Percentiles rank a stretch among this genome's conserved stretches.
These are phyloP conservation scores for Dendrobium catenatum DNA, from an alignment of 106 monocot genomes.

Conservation along the genomic window DNA sequence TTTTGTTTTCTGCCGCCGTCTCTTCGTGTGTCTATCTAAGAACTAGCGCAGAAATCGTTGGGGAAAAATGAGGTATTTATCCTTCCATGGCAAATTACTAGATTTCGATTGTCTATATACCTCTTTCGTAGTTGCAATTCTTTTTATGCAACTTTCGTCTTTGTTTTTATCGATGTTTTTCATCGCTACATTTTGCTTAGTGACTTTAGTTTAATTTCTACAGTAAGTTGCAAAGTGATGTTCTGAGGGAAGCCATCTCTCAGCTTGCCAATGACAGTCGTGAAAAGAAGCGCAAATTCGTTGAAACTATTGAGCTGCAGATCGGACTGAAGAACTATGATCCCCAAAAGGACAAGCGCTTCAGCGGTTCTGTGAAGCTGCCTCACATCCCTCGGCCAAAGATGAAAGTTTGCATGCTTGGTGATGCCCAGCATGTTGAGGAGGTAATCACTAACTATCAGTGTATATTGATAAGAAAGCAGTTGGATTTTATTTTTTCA, in stretches of 20 bases:
- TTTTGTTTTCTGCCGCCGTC: neutral
- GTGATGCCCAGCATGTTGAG: constrained; percentile 49
- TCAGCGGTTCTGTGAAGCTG: constrained; percentile 32
- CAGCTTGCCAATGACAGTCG: constrained; percentile 5
- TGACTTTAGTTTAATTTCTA: neutral
- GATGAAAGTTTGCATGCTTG: constrained; percentile 52
- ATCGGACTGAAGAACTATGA: constrained; percentile 46
- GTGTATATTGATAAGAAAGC: neutral
- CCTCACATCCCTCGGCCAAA: constrained; percentile 34
- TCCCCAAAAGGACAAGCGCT: constrained; percentile 34
- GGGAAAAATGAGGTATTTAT: neutral
- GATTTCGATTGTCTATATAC: neutral
- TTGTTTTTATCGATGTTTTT: neutral
- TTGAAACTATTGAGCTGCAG: constrained; percentile 38
- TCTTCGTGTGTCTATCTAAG: neutral
- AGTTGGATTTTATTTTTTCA: no score
- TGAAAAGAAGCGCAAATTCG: constrained; percentile 23
- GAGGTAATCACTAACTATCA: constrained; percentile 11
- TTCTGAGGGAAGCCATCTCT: constrained; percentile 23
- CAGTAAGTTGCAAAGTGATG: constrained; percentile 36
- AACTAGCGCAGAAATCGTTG: neutral
- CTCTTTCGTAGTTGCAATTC: neutral
- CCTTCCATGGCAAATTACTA: neutral
- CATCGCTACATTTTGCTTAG: neutral
- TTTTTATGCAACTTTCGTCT: neutral